Evolutionary conservation across 2,329 filamentous ascomycete species (phyloP), one percentile per base, ranked within the genome.

Genomic region (Exophiala spinifera): DNA sequence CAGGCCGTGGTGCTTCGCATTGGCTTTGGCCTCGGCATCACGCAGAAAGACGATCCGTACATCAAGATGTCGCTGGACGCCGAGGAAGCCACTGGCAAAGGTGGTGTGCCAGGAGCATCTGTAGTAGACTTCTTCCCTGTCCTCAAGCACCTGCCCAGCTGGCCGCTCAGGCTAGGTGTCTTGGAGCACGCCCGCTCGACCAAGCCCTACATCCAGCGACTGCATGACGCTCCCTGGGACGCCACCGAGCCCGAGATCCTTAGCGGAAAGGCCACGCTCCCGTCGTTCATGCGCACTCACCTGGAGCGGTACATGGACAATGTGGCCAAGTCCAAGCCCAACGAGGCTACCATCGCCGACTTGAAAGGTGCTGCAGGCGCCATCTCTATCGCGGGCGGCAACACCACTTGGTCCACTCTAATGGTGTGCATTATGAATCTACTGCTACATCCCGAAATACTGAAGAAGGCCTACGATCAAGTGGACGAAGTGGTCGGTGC

Each of bases 291-390:
- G 50, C 50, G 50, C n/a, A 52, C 50, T 14, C 50, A 52, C 36
- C 23, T 53, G 33, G 51, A 48, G 17, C 34, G 51, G n/a, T 53
- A 48, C 44, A 48, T 48, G 13, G 8, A 23, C 8, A 53, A 48
- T 20, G 44, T 42, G 17, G 17, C 19, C 20, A 7, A 68, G 55
- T 69, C 66, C 31, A 57, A 61, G 20, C 50, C 49, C 11, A 65
- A 65, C 1, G 69, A 76, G 15, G 51, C 51, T 21, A 43, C 34
- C 3, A 53, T 53, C 20, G 70, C 71, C 8, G 76, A 79, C 47
- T 74, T 80, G 60, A 77, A 79, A 61, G 77, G 77, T 11, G 76
- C 76, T 3, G 72, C 76, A 0, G 77, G 72, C 1, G 73, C 76
- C 7, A 71, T 79, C 10, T 79, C 50, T 4, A 52, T 52, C n/a